Evolutionary conservation across 2,329 filamentous ascomycete species (phyloP).

Genomic region (Peltaster fructicola): DNA sequence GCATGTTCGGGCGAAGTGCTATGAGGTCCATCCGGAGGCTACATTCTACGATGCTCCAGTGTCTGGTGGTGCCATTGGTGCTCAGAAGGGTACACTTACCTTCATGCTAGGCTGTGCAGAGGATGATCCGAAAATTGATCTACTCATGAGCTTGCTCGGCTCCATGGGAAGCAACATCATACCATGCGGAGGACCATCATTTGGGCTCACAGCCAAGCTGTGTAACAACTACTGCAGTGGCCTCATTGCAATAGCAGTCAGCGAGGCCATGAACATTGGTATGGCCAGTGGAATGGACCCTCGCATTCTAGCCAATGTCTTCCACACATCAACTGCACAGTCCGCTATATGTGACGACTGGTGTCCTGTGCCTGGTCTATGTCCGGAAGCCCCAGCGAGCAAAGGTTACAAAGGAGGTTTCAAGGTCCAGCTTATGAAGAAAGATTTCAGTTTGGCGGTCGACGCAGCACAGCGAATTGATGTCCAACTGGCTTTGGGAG

Average conservation of each 20-base stretch:
- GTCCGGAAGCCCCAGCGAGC: slow-evolving; percentile 28
- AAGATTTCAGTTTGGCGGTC: slow-evolving; percentile 39
- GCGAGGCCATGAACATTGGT: slow-evolving; percentile 43
- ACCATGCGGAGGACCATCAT: slow-evolving; percentile 36
- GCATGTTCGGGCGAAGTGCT: slow-evolving; percentile 25
- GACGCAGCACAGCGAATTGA: slow-evolving; percentile 37
- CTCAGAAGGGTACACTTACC: slow-evolving; percentile 32
- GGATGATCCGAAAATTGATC: slow-evolving; percentile 25
- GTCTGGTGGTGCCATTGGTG: slow-evolving; percentile 35
- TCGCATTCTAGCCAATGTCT: slow-evolving; percentile 33
- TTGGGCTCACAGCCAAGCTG: slow-evolving; percentile 41
- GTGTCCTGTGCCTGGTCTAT: slow-evolving; percentile 34
- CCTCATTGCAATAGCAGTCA: slow-evolving; percentile 39
- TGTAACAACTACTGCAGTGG: slow-evolving; percentile 45
- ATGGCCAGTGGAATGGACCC: slow-evolving; percentile 41
- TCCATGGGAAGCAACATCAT: slow-evolving; percentile 38
- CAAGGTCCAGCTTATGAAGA: slow-evolving; percentile 41
- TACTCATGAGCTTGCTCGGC: slow-evolving; percentile 27
- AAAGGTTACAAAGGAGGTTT: slow-evolving; percentile 38
- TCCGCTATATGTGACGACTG: slow-evolving; percentile 34
- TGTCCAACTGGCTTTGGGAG: slow-evolving; percentile 32
- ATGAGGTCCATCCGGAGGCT: slow-evolving; percentile 21
- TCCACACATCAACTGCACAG: slow-evolving; percentile 34
- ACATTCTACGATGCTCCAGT: slow-evolving; percentile 37
- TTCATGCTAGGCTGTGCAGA: slow-evolving; percentile 38